These are phyloP conservation scores for Leptographium radiaticola DNA, from an alignment of 2,329 filamentous ascomycete genomes.

Conservation along the genomic window DNA sequence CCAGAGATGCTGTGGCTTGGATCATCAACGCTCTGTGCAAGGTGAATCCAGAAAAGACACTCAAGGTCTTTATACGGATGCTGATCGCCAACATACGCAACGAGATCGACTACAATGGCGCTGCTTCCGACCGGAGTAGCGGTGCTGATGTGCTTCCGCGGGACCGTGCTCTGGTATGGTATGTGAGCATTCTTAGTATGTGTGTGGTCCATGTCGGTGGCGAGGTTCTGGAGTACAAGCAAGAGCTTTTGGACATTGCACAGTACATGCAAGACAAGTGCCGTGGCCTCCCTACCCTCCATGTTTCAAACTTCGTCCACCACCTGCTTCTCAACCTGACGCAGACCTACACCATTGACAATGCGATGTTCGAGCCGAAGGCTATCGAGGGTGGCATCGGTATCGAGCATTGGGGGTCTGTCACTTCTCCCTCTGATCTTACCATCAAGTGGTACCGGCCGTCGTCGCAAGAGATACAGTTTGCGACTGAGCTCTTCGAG, in stretches of 20 bases:
- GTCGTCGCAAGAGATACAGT: constrained; percentile 64
- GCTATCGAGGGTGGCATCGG: constrained; percentile 59
- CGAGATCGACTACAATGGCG: constrained; percentile 93
- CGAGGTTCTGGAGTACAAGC: constrained; percentile 77
- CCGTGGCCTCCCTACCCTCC: constrained; percentile 82
- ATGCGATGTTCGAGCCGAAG: constrained; percentile 72
- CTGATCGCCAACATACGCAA: constrained; percentile 84
- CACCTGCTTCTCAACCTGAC: constrained; percentile 91
- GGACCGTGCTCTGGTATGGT: constrained; percentile 89
- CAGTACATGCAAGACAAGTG: constrained; percentile 95
- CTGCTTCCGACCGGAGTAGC: constrained; percentile 85
- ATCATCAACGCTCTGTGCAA: constrained; percentile 95
- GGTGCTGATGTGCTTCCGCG: constrained; percentile 87
- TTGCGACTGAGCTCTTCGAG: constrained; percentile 81
- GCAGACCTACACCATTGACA: constrained; percentile 85
- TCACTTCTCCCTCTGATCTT: constrained; percentile 59
- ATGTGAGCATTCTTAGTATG: constrained; percentile 95
- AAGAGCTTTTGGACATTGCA: constrained; percentile 81
- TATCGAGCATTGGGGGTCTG: constrained; percentile 72
- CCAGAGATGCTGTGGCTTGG: constrained; percentile 95
- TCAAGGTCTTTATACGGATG: constrained; percentile 83
- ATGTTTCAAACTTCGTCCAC: constrained; percentile 96
- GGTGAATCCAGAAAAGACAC: constrained; percentile 82
- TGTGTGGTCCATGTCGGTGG: constrained; percentile 90
- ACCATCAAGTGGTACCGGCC: constrained; percentile 89